Percentiles rank a stretch among this genome's conserved stretches.
Evolutionary conservation across 306 rosid genomes (phyloP).

Genomic region (Prosopis cineraria): DNA sequence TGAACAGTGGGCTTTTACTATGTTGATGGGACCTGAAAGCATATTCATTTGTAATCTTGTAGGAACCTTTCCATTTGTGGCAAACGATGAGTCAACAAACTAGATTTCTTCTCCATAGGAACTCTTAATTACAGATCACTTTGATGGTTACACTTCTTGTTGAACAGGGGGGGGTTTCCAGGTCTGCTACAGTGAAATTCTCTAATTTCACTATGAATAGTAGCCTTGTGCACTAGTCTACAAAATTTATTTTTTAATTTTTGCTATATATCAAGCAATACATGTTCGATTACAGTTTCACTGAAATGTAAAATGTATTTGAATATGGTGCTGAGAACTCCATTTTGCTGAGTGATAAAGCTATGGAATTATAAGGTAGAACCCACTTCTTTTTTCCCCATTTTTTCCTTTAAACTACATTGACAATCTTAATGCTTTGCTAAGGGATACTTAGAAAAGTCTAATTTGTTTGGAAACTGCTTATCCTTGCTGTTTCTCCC

Average conservation of each 20-base stretch:
- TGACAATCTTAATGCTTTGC: neutral
- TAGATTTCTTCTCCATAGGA: neutral
- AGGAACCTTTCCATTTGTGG: neutral
- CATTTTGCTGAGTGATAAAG: neutral
- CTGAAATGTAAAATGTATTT: neutral
- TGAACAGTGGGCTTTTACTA: neutral
- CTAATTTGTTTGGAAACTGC: neutral
- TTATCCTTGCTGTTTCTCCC: neutral
- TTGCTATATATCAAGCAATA: neutral
- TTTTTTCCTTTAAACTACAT: neutral
- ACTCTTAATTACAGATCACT: neutral
- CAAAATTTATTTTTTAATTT: neutral
- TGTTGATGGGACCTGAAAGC: neutral
- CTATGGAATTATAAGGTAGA: neutral
- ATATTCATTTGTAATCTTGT: neutral
- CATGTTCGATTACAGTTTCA: neutral
- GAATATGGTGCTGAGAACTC: neutral
- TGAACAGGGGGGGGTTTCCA: neutral
- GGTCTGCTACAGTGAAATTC: neutral
- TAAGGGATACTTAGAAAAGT: neutral
- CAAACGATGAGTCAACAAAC: neutral
- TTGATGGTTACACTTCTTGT: neutral
- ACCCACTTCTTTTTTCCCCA: neutral
- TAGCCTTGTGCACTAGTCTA: neutral
- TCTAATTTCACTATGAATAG: neutral